phyloP scores from a whole-genome alignment of 1,139 yeast species.

The Magnusiomyces suaveolens region DNA sequence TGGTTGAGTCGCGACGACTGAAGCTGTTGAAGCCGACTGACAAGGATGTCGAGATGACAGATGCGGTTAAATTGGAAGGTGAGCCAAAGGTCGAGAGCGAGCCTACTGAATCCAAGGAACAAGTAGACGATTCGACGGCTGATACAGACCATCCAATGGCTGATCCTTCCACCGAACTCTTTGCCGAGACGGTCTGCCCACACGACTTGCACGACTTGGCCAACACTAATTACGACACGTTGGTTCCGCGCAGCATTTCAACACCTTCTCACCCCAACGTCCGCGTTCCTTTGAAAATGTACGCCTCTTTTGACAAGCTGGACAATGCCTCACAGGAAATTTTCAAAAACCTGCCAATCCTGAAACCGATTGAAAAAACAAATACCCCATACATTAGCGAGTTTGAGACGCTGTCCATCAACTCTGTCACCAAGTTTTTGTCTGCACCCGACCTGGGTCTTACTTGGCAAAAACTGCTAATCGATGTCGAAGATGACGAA shows the following conservation, averaged over 20 bases:
- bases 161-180: neutral
- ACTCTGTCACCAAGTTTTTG: constrained; percentile 28
- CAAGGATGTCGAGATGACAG: constrained; percentile 2
- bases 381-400: constrained; percentile 27
- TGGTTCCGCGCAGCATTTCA: constrained; percentile 4
- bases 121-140: neutral
- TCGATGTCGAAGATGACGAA: constrained; percentile 18
- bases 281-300: constrained; percentile 40
- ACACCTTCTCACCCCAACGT: no score
- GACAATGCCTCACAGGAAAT: constrained; percentile 33
- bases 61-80: neutral
- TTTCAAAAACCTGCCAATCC: constrained; percentile 21
- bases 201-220: neutral
- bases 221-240: neutral
- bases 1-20: neutral
- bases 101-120: neutral
- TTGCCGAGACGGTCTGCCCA: neutral
- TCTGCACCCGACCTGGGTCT: constrained; percentile 27
- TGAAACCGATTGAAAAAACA: constrained; percentile 20
- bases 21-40: neutral
- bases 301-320: constrained; percentile 44
- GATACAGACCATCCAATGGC: neutral
- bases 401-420: constrained; percentile 26
- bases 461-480: constrained; percentile 29
- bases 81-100: neutral